Conservation (phyloP, 805 yeast genomes). For the Candida ficus region DNA sequence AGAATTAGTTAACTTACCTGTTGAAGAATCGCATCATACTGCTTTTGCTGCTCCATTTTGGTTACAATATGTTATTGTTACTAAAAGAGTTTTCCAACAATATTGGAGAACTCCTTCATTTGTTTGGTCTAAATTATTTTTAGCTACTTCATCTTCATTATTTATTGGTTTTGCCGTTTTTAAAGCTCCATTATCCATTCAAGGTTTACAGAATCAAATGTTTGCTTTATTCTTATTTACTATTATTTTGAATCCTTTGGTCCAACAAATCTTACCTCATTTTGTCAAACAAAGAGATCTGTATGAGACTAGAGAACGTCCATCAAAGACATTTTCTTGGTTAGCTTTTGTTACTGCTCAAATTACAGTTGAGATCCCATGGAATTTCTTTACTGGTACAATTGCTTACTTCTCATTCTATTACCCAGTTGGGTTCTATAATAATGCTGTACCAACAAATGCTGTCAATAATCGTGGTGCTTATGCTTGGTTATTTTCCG, state of each 20-base stretch:
- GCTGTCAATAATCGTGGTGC: constrained; percentile 50
- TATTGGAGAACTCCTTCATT: constrained; percentile 64
- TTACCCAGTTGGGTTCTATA: constrained; percentile 65
- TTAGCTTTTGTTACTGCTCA: constrained; percentile 54
- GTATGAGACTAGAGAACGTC: constrained; percentile 69
- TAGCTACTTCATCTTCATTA: constrained; percentile 48
- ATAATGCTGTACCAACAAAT: constrained; percentile 57
- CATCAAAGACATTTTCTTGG: constrained; percentile 69
- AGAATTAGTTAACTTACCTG: constrained; percentile 41
- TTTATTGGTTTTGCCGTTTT: constrained; percentile 74
- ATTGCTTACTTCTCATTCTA: constrained; percentile 59
- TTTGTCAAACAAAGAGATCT: constrained; percentile 57
- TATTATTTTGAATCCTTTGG: constrained; percentile 47
- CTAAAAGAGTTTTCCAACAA: constrained; percentile 54
- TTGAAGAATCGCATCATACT: constrained; percentile 26
- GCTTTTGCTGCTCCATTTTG: constrained; percentile 40
- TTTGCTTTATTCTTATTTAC: constrained; percentile 67
- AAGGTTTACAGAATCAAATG: constrained; percentile 80
- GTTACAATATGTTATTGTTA: constrained; percentile 40
- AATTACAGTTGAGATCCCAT: constrained; percentile 60
- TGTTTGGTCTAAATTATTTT: constrained; percentile 51
- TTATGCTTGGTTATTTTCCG: constrained; percentile 36
- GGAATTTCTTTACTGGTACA: constrained; percentile 56
- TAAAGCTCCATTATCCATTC: constrained; percentile 57
- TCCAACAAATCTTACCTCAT: constrained; percentile 59